These are phyloP conservation scores for Psidium friedrichsthalianum DNA, from an alignment of 345 rosid genomes.

Conservation along the genomic window DNA sequence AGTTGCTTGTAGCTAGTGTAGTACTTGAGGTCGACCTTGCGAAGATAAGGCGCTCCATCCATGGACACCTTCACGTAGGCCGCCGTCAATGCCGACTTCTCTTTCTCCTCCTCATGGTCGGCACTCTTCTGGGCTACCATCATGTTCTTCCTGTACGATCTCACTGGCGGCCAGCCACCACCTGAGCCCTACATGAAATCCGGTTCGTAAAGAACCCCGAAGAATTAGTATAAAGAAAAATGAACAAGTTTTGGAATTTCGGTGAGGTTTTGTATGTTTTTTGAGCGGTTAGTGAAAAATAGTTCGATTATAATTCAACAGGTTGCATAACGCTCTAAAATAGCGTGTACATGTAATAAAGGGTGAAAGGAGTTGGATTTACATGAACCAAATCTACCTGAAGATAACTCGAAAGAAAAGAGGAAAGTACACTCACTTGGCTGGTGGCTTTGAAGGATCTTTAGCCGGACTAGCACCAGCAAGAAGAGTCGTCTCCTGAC, in stretches of 20 bases:
- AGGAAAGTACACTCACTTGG: constrained; percentile 37
- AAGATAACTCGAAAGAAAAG: neutral
- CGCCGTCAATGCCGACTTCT: constrained; percentile 18
- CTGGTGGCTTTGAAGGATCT: constrained; percentile 56
- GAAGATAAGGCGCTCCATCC: constrained; percentile 96
- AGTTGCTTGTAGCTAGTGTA: constrained; percentile 77
- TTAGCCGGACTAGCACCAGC: constrained; percentile 16
- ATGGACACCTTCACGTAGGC: constrained; percentile 92
- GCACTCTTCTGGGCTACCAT: constrained; percentile 60
- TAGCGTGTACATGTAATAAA: neutral
- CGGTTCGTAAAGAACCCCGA: neutral
- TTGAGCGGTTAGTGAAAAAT: neutral
- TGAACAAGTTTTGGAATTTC: neutral
- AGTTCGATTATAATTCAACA: neutral
- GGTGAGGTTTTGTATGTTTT: neutral
- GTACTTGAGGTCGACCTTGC: constrained; percentile 93
- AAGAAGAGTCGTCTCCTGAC: constrained; percentile 23
- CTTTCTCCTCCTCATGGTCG: constrained; percentile 11
- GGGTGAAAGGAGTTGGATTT: neutral
- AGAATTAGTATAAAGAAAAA: neutral
- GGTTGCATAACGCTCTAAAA: neutral
- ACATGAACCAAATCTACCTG: neutral
- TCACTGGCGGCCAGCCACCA: constrained; percentile 96
- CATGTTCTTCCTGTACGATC: constrained; percentile 80
- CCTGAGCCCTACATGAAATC: constrained; percentile 49